Evolutionary conservation across 2,329 filamentous ascomycete genomes (phyloP).

Genomic region (Pseudophaeomoniella oleicola): DNA sequence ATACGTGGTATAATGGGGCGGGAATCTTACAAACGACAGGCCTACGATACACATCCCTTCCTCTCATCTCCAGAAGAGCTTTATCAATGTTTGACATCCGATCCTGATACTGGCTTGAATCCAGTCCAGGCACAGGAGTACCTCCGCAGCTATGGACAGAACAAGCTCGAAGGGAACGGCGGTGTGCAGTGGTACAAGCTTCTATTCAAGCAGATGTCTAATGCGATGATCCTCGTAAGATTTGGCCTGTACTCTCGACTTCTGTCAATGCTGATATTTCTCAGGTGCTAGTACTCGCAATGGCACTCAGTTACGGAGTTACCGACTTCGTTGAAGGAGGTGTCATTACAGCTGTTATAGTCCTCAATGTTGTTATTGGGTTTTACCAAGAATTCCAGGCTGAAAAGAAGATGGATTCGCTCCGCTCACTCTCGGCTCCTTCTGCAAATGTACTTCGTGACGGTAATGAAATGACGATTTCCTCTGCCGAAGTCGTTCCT

Average conservation of each 20-base stretch:
- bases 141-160: conserved; percentile 30
- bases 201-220: conserved; percentile 36
- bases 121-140: not conserved
- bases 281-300: conserved; percentile 61
- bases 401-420: conserved; percentile 44
- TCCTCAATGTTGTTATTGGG: conserved; percentile 42
- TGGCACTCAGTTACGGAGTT: conserved; percentile 46
- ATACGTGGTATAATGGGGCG: not conserved
- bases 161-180: conserved; percentile 32
- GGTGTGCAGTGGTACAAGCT: conserved; percentile 34
- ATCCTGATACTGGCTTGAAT: not conserved
- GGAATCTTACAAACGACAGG: not conserved
- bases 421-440: conserved; percentile 41
- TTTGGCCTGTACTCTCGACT: conserved; percentile 4
- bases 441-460: conserved; percentile 42
- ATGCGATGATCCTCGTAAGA: conserved; percentile 39
- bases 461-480: conserved; percentile 36
- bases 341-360: conserved; percentile 43
- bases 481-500: conserved; percentile 43
- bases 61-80: not conserved
- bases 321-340: conserved; percentile 43
- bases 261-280: conserved; percentile 1
- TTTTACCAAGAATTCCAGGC: conserved; percentile 47
- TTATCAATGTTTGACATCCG: not conserved
- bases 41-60: not conserved